A percentile compares a stretch with the other conserved stretches of the same genome.
phyloP scores from a whole-genome alignment of 768 basidiomycete genomes.

The Pulveroboletus ravenelii region DNA sequence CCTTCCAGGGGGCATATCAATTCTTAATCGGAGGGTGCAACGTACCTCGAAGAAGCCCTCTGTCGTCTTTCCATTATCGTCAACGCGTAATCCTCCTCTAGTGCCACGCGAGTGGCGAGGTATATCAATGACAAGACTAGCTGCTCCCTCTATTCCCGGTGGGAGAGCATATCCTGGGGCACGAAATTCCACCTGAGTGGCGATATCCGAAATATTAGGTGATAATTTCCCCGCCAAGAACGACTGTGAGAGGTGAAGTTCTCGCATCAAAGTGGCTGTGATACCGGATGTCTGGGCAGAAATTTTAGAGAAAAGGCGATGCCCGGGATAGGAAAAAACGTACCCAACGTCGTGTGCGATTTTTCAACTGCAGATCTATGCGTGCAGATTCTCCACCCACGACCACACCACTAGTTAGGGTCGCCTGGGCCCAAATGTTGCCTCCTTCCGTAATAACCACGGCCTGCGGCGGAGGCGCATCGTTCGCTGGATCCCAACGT shows the following conservation, averaged over 20 bases:
- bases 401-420: conserved; percentile 55
- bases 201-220: conserved; percentile 55
- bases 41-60: conserved; percentile 66
- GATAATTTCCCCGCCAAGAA: conserved; percentile 19
- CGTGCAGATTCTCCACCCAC: conserved; percentile 68
- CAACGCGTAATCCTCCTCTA: conserved; percentile 56
- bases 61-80: conserved; percentile 39
- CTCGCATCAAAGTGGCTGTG: conserved; percentile 54
- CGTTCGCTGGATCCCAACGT: conserved; percentile 33
- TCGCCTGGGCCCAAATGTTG: conserved; percentile 73
- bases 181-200: conserved; percentile 64
- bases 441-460: conserved; percentile 73
- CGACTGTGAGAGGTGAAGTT: conserved; percentile 49
- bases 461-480: conserved; percentile 44
- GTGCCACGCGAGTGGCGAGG: conserved; percentile 62
- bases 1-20: conserved; percentile 68
- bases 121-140: conserved; percentile 77
- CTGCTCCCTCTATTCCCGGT: conserved; percentile 73
- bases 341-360: conserved; percentile 78
- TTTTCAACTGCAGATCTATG: conserved; percentile 75
- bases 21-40: conserved; percentile 56
- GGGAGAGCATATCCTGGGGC: conserved; percentile 71
- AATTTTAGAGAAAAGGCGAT: conserved; percentile 2
- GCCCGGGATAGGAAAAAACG: conserved; percentile 5
- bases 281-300: conserved; percentile 59